Percentiles rank a stretch among this genome's conserved stretches.
These are phyloP conservation scores for Candida ovalis DNA, from an alignment of 805 yeast species.

Conservation along the genomic window DNA sequence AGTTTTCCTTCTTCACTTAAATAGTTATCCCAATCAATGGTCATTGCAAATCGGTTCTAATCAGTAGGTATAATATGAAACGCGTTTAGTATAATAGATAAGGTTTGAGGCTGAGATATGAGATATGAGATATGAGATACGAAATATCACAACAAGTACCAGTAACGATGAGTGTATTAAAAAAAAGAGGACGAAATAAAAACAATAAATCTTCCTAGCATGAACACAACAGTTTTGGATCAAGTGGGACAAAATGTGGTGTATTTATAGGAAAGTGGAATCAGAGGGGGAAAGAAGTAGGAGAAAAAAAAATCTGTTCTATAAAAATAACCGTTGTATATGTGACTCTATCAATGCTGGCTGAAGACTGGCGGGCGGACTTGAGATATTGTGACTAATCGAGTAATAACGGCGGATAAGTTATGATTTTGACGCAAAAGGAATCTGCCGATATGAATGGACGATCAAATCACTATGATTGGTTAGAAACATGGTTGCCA, in stretches of 20 bases:
- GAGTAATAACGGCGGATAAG: neutral
- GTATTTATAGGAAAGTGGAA: neutral
- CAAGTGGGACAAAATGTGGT: neutral
- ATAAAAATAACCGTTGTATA: neutral
- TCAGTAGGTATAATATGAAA: neutral
- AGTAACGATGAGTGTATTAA: no score
- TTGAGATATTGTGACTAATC: neutral
- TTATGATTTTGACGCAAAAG: neutral
- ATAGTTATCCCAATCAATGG: conserved; percentile 25
- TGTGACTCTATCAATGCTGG: neutral
- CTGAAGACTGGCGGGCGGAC: neutral
- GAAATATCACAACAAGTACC: no score
- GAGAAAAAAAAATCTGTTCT: no score
- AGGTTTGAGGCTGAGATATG: no score
- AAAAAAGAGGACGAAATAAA: no score
- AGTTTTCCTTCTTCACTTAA: conserved; percentile 26
- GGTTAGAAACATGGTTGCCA: neutral
- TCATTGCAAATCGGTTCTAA: conserved; percentile 12
- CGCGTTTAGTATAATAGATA: neutral
- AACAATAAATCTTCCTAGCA: no score
- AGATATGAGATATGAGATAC: no score
- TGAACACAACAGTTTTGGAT: no score
- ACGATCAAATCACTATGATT: neutral
- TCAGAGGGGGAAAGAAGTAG: neutral
- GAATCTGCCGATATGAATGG: neutral